These are phyloP conservation scores for Eucalyptus shirleyi DNA, from an alignment of 345 rosid species.

Conservation along the genomic window DNA sequence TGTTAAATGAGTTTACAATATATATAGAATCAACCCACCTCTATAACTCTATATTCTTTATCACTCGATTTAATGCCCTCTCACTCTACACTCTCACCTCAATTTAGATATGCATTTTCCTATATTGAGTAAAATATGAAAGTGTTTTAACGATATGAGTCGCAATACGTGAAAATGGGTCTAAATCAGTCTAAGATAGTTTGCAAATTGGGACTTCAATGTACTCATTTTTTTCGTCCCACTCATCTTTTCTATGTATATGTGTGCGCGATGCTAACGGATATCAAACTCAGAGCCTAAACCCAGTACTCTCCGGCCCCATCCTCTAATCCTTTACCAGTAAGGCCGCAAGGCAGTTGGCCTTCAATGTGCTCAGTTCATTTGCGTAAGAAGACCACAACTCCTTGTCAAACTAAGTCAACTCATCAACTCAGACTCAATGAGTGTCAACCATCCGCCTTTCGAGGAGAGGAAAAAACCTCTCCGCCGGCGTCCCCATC, in stretches of 20 bases:
- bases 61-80: rapidly evolving
- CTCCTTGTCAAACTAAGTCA: background rate
- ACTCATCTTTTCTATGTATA: no score
- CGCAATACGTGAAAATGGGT: rapidly evolving
- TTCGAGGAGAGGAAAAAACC: background rate
- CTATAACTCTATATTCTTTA: rapidly evolving
- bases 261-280: no score
- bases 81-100: no score
- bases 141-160: rapidly evolving
- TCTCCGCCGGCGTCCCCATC: background rate
- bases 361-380: background rate
- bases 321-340: no score
- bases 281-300: rapidly evolving
- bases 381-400: background rate
- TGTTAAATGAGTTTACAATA: no score
- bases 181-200: rapidly evolving
- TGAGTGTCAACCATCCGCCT: background rate
- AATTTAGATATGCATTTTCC: rapidly evolving
- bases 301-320: no score
- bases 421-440: background rate
- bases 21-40: rapidly evolving
- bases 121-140: background rate
- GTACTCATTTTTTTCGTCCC: background rate
- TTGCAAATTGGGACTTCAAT: background rate
- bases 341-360: no score